A percentile compares a stretch with the other conserved stretches of the same genome.
These are phyloP conservation scores for Metschnikowia kofuensis DNA, from an alignment of 805 yeast genomes.

Conservation along the genomic window DNA sequence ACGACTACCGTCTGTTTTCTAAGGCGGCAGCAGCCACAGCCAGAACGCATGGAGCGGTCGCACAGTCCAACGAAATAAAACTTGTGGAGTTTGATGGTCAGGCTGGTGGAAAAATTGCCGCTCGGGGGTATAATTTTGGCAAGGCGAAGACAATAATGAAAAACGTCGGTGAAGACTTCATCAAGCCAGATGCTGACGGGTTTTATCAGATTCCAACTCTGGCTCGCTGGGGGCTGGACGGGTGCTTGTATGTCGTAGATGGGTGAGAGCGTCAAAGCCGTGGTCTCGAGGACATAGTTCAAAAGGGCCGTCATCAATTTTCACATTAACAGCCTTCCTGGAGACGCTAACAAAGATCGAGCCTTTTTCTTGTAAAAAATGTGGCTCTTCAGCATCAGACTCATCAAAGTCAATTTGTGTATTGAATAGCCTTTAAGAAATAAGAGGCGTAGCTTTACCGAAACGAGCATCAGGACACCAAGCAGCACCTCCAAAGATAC, in stretches of 20 bases:
- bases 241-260: conserved; percentile 55
- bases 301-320: too few species aligned
- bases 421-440: too few species aligned
- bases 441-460: too few species aligned
- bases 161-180: conserved; percentile 11
- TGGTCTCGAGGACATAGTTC: too few species aligned
- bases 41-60: conserved; percentile 46
- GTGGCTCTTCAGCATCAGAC: too few species aligned
- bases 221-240: conserved; percentile 69
- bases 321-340: too few species aligned
- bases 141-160: conserved; percentile 30
- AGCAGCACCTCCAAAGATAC: too few species aligned
- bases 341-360: too few species aligned
- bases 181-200: conserved; percentile 25
- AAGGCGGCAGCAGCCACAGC: not conserved
- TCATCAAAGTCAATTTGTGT: too few species aligned
- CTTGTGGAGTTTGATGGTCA: conserved; percentile 31
- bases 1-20: conserved; percentile 53
- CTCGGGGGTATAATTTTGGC: conserved; percentile 69
- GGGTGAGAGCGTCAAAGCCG: not conserved
- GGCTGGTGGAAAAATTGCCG: conserved; percentile 56
- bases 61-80: conserved; percentile 61
- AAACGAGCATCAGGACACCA: too few species aligned
- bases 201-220: conserved; percentile 44
- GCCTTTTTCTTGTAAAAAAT: too few species aligned